These are phyloP conservation scores for Gossypium herbaceum DNA, from an alignment of 345 rosid species.

Conservation along the genomic window DNA sequence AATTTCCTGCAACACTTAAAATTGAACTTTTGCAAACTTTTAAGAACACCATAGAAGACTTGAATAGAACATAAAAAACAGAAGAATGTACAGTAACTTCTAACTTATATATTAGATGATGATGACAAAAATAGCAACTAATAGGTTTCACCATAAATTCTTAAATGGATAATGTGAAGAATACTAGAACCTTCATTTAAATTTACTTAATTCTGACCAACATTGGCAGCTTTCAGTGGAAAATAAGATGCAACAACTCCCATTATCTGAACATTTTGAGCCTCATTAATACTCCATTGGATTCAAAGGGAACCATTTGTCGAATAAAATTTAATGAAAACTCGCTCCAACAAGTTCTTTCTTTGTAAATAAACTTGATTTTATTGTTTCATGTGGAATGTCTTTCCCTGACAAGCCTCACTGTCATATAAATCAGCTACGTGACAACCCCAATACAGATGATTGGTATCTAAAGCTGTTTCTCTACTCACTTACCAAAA, in stretches of 20 bases:
- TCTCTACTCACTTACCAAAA: background rate
- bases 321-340: background rate
- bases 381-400: background rate
- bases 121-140: background rate
- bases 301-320: conserved; percentile 4
- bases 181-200: background rate
- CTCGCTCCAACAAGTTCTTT: background rate
- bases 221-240: background rate
- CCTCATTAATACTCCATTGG: background rate
- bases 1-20: conserved; percentile 46
- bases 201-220: background rate
- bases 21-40: background rate
- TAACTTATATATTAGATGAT: background rate
- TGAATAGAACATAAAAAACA: background rate
- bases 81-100: background rate
- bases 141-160: background rate
- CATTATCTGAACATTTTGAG: background rate
- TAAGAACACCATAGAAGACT: background rate
- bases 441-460: background rate
- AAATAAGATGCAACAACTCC: background rate
- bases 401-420: conserved; percentile 1
- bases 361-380: background rate
- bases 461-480: background rate
- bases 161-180: background rate
- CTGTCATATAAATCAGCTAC: background rate